A percentile compares a stretch with the other conserved stretches of the same genome.
Evolutionary conservation across 2,329 filamentous ascomycete genomes (phyloP).

Genomic region (Aspergillus texensis): DNA sequence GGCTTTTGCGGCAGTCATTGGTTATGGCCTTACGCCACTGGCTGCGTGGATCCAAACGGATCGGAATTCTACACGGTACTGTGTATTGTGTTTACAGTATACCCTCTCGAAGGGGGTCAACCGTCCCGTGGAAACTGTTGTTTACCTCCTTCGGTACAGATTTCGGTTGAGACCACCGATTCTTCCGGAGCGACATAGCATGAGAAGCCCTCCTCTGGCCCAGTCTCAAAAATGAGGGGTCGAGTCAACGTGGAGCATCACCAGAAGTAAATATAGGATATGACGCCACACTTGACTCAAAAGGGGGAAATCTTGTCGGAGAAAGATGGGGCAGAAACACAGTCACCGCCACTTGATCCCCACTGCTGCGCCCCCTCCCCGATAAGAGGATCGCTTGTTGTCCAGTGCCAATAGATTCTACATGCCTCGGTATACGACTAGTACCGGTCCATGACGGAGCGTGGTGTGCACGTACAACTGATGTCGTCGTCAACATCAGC

Average conservation of each 20-base stretch:
- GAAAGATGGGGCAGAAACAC: background rate
- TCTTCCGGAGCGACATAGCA: no score
- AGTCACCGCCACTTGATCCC: conserved; percentile 1
- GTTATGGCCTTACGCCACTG: background rate
- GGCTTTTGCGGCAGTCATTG: background rate
- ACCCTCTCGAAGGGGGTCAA: no score
- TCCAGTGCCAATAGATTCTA: background rate
- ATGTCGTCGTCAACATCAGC: background rate
- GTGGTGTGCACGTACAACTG: background rate
- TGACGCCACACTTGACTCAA: background rate
- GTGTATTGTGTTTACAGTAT: no score
- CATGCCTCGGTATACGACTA: background rate
- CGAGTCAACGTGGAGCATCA: background rate
- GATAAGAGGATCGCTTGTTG: background rate
- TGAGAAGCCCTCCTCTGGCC: background rate
- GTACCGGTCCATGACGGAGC: background rate
- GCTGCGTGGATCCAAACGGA: no score
- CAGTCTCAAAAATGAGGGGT: background rate
- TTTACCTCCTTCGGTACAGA: no score
- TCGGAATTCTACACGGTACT: no score
- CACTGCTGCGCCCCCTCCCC: conserved; percentile 1
- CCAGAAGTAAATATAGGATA: background rate
- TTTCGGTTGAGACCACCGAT: no score
- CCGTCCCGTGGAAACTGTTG: no score
- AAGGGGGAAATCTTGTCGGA: background rate